These are phyloP conservation scores for Phaeotremella skinneri DNA, from an alignment of 768 basidiomycete genomes.

Conservation along the genomic window DNA sequence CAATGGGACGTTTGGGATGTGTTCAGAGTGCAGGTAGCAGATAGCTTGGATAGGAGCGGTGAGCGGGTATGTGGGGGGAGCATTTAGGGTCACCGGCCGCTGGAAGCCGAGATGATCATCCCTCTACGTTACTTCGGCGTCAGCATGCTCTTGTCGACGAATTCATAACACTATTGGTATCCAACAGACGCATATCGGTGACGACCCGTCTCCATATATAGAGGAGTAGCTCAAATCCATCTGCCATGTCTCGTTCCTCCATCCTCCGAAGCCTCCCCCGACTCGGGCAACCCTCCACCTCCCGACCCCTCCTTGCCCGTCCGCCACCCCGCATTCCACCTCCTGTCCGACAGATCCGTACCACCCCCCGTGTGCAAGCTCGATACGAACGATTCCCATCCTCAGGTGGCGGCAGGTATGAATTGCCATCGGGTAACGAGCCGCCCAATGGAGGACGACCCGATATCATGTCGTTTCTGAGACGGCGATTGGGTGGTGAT, in stretches of 20 bases:
- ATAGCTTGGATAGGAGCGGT: no score
- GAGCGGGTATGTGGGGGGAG: slow-evolving; percentile 3
- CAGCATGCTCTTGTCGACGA: no score
- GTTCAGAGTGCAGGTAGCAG: not conserved
- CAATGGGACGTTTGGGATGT: not conserved
- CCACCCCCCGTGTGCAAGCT: slow-evolving; percentile 8
- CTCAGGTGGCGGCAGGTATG: slow-evolving; percentile 5
- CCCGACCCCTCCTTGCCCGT: not conserved
- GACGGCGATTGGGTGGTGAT: slow-evolving; percentile 43
- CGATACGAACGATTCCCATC: slow-evolving; percentile 42
- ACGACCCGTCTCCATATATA: no score
- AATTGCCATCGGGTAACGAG: slow-evolving; percentile 8
- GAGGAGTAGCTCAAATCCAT: no score
- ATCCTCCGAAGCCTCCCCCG: not conserved
- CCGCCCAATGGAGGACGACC: slow-evolving; percentile 15
- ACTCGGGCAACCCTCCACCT: not conserved
- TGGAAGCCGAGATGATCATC: not conserved
- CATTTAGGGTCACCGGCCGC: not conserved
- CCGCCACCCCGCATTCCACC: not conserved
- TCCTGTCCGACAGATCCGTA: slow-evolving; percentile 5
- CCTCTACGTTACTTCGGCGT: no score
- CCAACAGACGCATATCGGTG: no score
- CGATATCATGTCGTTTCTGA: slow-evolving; percentile 26
- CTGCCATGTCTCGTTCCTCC: not conserved
- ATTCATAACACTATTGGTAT: no score